Conservation (phyloP, 768 basidiomycete genomes). For the Scleroderma bovista region DNA sequence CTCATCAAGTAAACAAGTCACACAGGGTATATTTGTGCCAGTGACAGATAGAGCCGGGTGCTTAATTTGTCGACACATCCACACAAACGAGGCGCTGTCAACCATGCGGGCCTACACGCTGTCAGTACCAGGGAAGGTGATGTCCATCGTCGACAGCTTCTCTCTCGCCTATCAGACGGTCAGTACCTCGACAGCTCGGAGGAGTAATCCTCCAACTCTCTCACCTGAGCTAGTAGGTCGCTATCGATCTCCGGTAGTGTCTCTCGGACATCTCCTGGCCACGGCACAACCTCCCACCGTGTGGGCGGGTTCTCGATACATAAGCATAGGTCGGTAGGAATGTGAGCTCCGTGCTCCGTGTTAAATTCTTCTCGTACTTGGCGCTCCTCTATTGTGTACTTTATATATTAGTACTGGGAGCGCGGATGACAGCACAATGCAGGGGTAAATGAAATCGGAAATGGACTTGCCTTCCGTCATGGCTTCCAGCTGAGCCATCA, state of each 20-base stretch:
- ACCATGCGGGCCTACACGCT: constrained; percentile 15
- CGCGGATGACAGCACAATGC: not conserved
- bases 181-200: not conserved
- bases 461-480: constrained; percentile 56
- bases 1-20: no score
- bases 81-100: not conserved
- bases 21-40: no score
- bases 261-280: constrained; percentile 50
- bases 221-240: constrained; percentile 54
- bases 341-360: constrained; percentile 61
- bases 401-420: not conserved
- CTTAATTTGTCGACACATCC: not conserved
- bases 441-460: not conserved
- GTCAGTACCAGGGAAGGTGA: constrained; percentile 14
- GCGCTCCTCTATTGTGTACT: constrained; percentile 55
- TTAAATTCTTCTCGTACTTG: constrained; percentile 64
- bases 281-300: constrained; percentile 61
- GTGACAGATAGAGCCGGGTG: no score
- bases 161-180: constrained; percentile 24
- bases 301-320: constrained; percentile 73
- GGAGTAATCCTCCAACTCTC: constrained; percentile 4
- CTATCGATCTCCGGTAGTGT: constrained; percentile 54
- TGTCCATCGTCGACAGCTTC: constrained; percentile 14
- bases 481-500: constrained; percentile 57
- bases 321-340: constrained; percentile 77